Evolutionary conservation across 2,329 filamentous ascomycete genomes (phyloP), one percentile per base, ranked within the genome.

Genomic region (Sodiomyces alkalinus): DNA sequence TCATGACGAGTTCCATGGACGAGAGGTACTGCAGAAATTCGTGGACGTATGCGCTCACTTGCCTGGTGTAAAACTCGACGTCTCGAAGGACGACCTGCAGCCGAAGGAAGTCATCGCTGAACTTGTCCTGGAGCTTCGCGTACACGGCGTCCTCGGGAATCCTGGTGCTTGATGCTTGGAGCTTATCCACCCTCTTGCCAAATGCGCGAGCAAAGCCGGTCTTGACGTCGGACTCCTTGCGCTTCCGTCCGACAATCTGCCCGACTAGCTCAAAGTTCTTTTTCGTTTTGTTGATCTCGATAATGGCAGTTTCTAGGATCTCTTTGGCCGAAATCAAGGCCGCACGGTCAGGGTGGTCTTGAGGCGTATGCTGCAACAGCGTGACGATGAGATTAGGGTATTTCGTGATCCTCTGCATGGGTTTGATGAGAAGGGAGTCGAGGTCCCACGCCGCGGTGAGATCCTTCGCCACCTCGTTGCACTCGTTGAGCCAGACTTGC

Each of bases 401-500:
- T 45, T 94, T 94, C 19, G 87, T 76, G 36, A 96, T 77, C 26
- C 90, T 74, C 53, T 98, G 90, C 50, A 92, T 86, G 2, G 90
- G 90, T 52, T 98, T 98, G 46, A 98, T 87, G 13, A 98, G 68
- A n/a, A 98, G 62, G 1, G 90, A 92, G 50, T 94, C 86, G 35
- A 98, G 55, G 50, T 92, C 81, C 90, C 90, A 98, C 1, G 90
- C 87, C 16, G 76, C 74, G 0, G 90, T 98, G 37, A 98, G 66
- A 47, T 94, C 90, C 41, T 83, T 80, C 9, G 87, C 86, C 44
- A 87, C 86, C 41, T 83, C 75, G 44, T 90, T 85, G 53, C 90
- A 98, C 51, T 94, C 87, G 33, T 78, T 78, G 27, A 96, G 63
- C 90, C 90, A 98, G 28, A 92, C 78, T 62, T 56, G 75, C 48